Evolutionary conservation across 768 basidiomycete species (phyloP).

Genomic region (Wakefieldia striispora): DNA sequence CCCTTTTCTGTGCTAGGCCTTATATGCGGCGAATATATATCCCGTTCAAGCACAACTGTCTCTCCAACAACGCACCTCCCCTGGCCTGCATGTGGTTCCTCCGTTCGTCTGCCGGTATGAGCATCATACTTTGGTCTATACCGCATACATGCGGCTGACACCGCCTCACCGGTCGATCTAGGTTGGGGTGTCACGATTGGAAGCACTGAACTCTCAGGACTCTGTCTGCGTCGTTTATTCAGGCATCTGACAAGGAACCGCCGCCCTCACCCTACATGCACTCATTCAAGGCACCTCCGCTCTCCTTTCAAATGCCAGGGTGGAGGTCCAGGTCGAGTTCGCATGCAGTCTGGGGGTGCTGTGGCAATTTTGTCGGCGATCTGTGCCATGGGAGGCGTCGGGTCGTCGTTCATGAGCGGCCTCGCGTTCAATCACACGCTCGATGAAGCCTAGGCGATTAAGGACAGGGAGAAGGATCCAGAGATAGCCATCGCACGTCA

Average conservation of each 20-base stretch:
- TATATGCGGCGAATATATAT: slow-evolving; percentile 25
- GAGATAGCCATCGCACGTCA: neutral
- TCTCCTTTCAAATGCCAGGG: slow-evolving; percentile 33
- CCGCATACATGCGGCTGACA: neutral
- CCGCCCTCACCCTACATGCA: slow-evolving; percentile 38
- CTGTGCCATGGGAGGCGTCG: slow-evolving; percentile 13
- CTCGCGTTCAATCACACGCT: slow-evolving; percentile 6
- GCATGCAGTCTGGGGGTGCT: slow-evolving; percentile 36
- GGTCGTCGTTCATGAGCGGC: slow-evolving; percentile 18
- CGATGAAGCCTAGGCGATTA: slow-evolving; percentile 10
- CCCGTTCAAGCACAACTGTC: slow-evolving; percentile 34
- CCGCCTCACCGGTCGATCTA: slow-evolving; percentile 21
- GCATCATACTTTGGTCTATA: neutral
- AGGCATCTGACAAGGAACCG: slow-evolving; percentile 34
- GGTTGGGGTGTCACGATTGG: slow-evolving; percentile 53
- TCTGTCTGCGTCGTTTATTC: slow-evolving; percentile 40
- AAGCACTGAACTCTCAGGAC: slow-evolving; percentile 38
- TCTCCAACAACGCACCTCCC: slow-evolving; percentile 37
- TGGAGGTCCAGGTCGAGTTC: slow-evolving; percentile 42
- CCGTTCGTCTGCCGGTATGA: slow-evolving; percentile 29
- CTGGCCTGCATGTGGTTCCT: slow-evolving; percentile 36
- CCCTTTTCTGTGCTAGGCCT: neutral
- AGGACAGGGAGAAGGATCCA: neutral
- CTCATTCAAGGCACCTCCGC: slow-evolving; percentile 41
- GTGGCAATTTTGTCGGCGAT: slow-evolving; percentile 47